Evolutionary conservation across 1,139 yeast species (phyloP).

Genomic region (Williopsis jadinii): DNA sequence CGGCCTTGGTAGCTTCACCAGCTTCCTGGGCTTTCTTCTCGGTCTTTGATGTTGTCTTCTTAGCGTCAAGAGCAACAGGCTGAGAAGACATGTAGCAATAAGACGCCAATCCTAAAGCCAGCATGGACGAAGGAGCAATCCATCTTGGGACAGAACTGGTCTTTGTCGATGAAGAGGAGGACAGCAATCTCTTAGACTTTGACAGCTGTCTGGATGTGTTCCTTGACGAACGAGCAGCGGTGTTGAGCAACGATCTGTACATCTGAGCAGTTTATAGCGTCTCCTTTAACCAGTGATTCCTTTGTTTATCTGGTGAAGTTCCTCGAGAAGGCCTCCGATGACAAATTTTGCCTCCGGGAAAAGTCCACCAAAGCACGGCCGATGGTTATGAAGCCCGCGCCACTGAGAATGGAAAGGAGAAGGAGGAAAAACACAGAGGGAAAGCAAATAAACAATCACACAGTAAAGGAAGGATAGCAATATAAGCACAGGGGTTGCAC

Average conservation of each 20-base stretch:
- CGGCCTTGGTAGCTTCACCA: constrained; percentile 3
- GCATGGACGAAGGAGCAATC: constrained; percentile 12
- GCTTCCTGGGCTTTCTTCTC: neutral
- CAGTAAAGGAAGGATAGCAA: too few species aligned
- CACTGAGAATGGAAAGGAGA: too few species aligned
- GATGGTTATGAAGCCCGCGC: too few species aligned
- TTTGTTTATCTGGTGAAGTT: neutral
- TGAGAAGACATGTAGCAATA: constrained; percentile 9
- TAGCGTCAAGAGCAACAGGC: constrained; percentile 16
- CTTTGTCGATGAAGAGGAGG: constrained; percentile 5
- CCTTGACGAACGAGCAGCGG: constrained; percentile 5
- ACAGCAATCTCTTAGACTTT: constrained; percentile 7
- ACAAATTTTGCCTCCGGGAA: too few species aligned
- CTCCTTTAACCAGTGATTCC: too few species aligned
- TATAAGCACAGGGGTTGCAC: too few species aligned
- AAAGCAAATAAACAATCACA: too few species aligned
- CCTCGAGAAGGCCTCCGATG: constrained; percentile 1
- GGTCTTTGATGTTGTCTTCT: constrained; percentile 5
- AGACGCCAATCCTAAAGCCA: constrained; percentile 13
- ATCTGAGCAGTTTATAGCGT: neutral
- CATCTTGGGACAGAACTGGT: constrained; percentile 5
- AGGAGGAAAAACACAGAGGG: too few species aligned
- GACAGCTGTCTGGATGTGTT: neutral
- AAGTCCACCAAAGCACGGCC: too few species aligned
- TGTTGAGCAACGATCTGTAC: constrained; percentile 11